Evolutionary conservation across 2,329 filamentous ascomycete species (phyloP), one percentile per base, ranked within the genome.

Genomic region (Gremmenia infestans): DNA sequence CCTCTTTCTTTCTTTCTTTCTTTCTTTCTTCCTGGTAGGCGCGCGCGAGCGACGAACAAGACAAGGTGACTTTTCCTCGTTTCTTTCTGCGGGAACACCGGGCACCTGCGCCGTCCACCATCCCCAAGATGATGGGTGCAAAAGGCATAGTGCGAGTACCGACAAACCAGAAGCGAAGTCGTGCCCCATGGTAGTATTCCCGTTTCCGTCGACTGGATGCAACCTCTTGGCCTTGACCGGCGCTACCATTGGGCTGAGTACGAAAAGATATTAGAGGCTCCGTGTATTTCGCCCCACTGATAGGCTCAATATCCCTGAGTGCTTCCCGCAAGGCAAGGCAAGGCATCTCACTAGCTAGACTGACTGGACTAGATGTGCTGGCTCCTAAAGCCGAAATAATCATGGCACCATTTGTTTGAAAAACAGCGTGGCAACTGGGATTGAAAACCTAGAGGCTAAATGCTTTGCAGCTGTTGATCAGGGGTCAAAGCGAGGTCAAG

Each of bases 371-470:
- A 17, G 22, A 22, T 4, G 22, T 22, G 22, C 22, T 22, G 22
- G 22, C 22, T 6, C 25, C 5, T 25, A 25, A 25, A 6, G 6
- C 25, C 6, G 5, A 7, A 25, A 7, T 25, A 19, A 7, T 19
- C 9, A 11, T n/a, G 39, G 39, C 39, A 12, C 39, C 9, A 19
- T 19, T 15, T 4, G 5, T 17, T 7, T 19, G 11, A 11, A 47
- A 40, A 47, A 36, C 51, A 47, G 42, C 51, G 51, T 53, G 51
- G 51, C 51, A 53, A 37, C 51, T 35, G 43, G 51, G 51, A 53
- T 53, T 40, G 11, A 23, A 46, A 15, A 32, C 51, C 22, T 5
- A 45, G 2, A 43, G 45, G 28, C 51, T 40, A 49, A 49, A 49
- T 49, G 47, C 47, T 49, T n/a, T 35, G 35, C 47, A 49, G 47